A percentile compares a stretch with the other conserved stretches of the same genome.
Evolutionary conservation across 2,329 filamentous ascomycete genomes (phyloP).

Genomic region (Talaromyces rugulosus): DNA sequence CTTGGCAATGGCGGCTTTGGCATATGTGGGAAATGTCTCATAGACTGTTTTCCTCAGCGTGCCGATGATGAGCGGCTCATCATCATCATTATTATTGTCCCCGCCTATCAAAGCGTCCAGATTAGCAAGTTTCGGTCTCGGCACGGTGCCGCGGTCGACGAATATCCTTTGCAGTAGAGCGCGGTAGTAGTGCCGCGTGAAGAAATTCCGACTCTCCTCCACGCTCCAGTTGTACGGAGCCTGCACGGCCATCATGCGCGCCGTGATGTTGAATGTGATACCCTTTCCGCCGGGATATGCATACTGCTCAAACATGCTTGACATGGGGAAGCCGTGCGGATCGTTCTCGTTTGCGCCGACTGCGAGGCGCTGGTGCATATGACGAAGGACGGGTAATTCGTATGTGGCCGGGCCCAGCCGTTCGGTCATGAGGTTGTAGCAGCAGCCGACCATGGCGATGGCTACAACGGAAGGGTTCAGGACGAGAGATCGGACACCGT

Average conservation of each 20-base stretch:
- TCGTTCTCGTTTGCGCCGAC: conserved; percentile 70
- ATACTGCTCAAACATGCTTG: conserved; percentile 59
- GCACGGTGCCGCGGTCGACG: conserved; percentile 74
- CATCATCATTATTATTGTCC: conserved; percentile 45
- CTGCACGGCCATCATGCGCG: conserved; percentile 97
- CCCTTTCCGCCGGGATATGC: conserved; percentile 55
- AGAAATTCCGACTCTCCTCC: conserved; percentile 78
- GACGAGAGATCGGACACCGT: conserved; percentile 79
- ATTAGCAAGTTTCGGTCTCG: conserved; percentile 43
- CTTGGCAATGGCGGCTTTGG: conserved; percentile 75
- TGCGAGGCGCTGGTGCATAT: conserved; percentile 65
- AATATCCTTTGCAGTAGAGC: conserved; percentile 90
- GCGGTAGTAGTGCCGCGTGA: conserved; percentile 88
- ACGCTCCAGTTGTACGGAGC: conserved; percentile 88
- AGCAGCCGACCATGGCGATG: conserved; percentile 96
- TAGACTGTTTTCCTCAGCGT: conserved; percentile 79
- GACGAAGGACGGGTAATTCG: conserved; percentile 74
- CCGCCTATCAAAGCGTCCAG: conserved; percentile 19
- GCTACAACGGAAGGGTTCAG: conserved; percentile 79
- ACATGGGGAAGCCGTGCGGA: conserved; percentile 93
- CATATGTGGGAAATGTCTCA: conserved; percentile 67
- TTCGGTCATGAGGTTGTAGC: conserved; percentile 95
- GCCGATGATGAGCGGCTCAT: conserved; percentile 75
- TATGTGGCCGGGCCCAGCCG: conserved; percentile 80
- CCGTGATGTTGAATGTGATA: conserved; percentile 87